phyloP scores from a whole-genome alignment of 768 basidiomycete genomes.

The Cubamyces sp. region DNA sequence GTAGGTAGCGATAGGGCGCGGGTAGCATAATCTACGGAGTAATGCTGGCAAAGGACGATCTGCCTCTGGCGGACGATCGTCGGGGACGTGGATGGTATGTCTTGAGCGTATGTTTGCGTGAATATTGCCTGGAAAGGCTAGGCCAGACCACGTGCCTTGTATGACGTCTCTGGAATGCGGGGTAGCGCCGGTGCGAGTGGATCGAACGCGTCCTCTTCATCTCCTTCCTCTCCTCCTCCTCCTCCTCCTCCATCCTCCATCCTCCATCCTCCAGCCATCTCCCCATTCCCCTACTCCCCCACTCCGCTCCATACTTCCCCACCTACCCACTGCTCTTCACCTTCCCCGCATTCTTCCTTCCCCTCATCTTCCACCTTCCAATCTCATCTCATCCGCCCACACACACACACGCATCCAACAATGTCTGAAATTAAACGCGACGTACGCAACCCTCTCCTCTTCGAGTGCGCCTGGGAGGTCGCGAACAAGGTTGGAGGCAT shows the following conservation, averaged over 20 bases:
- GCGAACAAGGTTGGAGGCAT: slow-evolving; percentile 99
- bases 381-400: slow-evolving; percentile 1
- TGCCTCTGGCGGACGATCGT: slow-evolving; percentile 2
- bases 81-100: background rate
- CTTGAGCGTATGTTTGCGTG: background rate
- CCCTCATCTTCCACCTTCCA: slow-evolving; percentile 2
- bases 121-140: background rate
- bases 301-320: slow-evolving; percentile 6
- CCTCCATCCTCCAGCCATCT: too few species aligned
- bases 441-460: slow-evolving; percentile 79
- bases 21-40: slow-evolving; percentile 13
- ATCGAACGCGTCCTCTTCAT: background rate
- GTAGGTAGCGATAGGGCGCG: background rate
- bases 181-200: slow-evolving; percentile 6
- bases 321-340: background rate
- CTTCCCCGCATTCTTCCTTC: background rate
- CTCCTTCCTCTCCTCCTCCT: background rate
- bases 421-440: slow-evolving; percentile 59
- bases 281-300: background rate
- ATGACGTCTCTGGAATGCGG: slow-evolving; percentile 19
- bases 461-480: slow-evolving; percentile 98
- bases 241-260: background rate
- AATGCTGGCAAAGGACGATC: slow-evolving; percentile 18
- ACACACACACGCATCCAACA: background rate
- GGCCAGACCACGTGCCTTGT: slow-evolving; percentile 5